A percentile compares a stretch with the other conserved stretches of the same genome.
Evolutionary conservation across 805 yeast genomes (phyloP).

Genomic region (Metschnikowia proteae): DNA sequence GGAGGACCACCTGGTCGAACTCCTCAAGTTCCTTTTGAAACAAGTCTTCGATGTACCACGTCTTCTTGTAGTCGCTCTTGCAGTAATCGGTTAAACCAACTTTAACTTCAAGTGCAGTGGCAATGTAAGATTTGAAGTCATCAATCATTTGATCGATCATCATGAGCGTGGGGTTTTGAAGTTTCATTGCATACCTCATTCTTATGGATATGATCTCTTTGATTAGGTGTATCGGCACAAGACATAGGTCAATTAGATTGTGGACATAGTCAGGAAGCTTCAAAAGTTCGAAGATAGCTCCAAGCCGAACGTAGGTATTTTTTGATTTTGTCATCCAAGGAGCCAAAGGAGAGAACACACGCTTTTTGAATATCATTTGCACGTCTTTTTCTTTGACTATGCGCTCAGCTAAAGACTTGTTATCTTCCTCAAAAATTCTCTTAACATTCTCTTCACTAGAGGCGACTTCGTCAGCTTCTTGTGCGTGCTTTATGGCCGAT

Average conservation of each 20-base stretch:
- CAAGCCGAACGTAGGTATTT: constrained; percentile 59
- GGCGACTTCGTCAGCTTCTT: constrained; percentile 3
- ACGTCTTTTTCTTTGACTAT: constrained; percentile 78
- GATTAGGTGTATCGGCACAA: constrained; percentile 75
- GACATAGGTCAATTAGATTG: constrained; percentile 58
- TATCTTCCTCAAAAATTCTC: constrained; percentile 53
- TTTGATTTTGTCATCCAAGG: constrained; percentile 85
- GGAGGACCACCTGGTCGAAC: constrained; percentile 63
- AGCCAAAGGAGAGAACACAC: constrained; percentile 63
- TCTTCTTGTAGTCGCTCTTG: constrained; percentile 48
- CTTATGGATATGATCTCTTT: constrained; percentile 75
- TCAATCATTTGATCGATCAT: constrained; percentile 92
- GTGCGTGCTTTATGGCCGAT: constrained; percentile 6
- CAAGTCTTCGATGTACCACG: constrained; percentile 68
- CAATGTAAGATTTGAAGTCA: constrained; percentile 74
- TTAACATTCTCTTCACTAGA: constrained; percentile 18
- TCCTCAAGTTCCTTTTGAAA: constrained; percentile 51
- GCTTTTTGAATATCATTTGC: constrained; percentile 62
- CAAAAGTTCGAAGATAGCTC: constrained; percentile 57
- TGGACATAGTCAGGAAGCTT: constrained; percentile 73
- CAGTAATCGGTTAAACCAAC: constrained; percentile 60
- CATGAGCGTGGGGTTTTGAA: constrained; percentile 87
- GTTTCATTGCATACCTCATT: constrained; percentile 68
- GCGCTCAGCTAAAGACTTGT: constrained; percentile 73
- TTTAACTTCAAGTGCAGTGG: constrained; percentile 71